These are phyloP conservation scores for Mimosa bimucronata DNA, from an alignment of 306 rosid genomes.

Conservation along the genomic window DNA sequence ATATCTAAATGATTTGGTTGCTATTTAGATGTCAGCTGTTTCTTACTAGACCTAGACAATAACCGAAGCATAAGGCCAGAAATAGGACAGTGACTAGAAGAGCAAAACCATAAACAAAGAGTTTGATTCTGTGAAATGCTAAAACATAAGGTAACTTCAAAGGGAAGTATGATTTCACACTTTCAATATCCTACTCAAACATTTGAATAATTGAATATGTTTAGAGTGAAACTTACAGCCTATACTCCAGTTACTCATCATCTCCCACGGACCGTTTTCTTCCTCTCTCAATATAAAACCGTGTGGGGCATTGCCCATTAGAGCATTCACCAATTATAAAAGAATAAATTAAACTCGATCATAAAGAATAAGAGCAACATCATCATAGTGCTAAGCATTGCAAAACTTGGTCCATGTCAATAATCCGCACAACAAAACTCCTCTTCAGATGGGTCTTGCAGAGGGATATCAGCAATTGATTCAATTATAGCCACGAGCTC, in stretches of 20 bases:
- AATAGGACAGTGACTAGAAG: background rate
- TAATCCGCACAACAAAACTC: constrained; percentile 79
- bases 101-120: background rate
- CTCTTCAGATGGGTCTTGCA: constrained; percentile 87
- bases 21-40: background rate
- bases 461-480: constrained; percentile 61
- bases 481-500: constrained; percentile 65
- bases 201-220: background rate
- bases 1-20: constrained; percentile 18
- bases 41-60: background rate
- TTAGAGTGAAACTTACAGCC: constrained; percentile 64
- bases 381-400: constrained; percentile 70
- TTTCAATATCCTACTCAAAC: background rate
- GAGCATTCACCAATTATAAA: constrained; percentile 89
- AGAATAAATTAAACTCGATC: constrained; percentile 81
- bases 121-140: background rate
- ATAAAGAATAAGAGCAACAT: constrained; percentile 86
- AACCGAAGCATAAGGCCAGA: background rate
- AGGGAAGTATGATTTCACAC: background rate
- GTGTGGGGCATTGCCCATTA: constrained; percentile 77
- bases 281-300: constrained; percentile 84
- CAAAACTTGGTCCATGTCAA: constrained; percentile 90
- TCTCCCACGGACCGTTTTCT: constrained; percentile 74
- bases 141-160: background rate
- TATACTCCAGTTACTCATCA: constrained; percentile 88